Conservation (phyloP, 2,329 filamentous ascomycete species). For the Thyridium curvatum region DNA sequence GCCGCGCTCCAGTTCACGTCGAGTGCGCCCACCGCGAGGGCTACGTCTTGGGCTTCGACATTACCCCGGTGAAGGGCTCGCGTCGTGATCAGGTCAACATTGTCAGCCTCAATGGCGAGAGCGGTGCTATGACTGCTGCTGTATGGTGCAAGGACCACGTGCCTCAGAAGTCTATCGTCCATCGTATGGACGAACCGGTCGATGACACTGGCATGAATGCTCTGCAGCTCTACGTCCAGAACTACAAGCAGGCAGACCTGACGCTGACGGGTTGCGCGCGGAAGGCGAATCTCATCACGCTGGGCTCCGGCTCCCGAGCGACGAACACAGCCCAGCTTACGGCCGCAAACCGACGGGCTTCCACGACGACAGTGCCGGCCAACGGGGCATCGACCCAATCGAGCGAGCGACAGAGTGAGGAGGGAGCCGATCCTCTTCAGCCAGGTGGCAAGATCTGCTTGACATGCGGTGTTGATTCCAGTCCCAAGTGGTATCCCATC, state of each 20-base stretch:
- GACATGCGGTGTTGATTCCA: slow-evolving; percentile 63
- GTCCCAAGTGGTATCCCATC: slow-evolving; percentile 67
- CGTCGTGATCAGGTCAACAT: slow-evolving; percentile 74
- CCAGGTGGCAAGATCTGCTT: slow-evolving; percentile 51
- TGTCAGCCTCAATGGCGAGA: slow-evolving; percentile 74
- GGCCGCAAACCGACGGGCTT: slow-evolving; percentile 45
- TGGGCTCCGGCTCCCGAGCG: slow-evolving; percentile 55
- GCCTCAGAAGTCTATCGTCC: slow-evolving; percentile 64
- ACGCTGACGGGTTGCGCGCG: slow-evolving; percentile 86
- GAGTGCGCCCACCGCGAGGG: slow-evolving; percentile 83
- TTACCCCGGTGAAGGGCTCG: slow-evolving; percentile 83
- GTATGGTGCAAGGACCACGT: slow-evolving; percentile 90
- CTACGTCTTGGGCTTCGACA: slow-evolving; percentile 82
- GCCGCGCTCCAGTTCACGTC: slow-evolving; percentile 68
- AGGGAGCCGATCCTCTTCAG: slow-evolving; percentile 19
- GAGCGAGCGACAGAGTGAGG: slow-evolving; percentile 18
- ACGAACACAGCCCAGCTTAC: slow-evolving; percentile 30
- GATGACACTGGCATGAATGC: slow-evolving; percentile 69
- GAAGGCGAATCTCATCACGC: slow-evolving; percentile 75
- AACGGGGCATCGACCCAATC: slow-evolving; percentile 13
- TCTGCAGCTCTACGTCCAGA: slow-evolving; percentile 78
- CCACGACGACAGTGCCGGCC: slow-evolving; percentile 37
- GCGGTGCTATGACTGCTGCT: slow-evolving; percentile 74
- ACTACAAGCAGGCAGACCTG: slow-evolving; percentile 91
- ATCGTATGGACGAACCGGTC: slow-evolving; percentile 72